A percentile compares a stretch with the other conserved stretches of the same genome.
Conservation (phyloP, 2,329 filamentous ascomycete genomes). For the Aspergillus neoniger region DNA sequence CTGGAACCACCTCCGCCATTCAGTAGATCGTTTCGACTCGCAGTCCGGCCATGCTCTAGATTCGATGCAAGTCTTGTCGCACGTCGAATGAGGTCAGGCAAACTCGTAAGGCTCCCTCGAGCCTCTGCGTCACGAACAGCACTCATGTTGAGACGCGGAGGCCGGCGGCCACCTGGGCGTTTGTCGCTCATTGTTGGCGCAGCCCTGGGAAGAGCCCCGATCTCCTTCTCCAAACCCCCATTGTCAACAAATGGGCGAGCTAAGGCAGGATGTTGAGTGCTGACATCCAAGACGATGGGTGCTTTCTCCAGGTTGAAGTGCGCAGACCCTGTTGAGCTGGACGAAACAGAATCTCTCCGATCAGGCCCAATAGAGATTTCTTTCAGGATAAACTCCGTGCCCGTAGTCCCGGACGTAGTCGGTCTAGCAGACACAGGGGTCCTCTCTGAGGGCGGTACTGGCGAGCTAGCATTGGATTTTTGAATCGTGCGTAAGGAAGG, state of each 20-base stretch:
- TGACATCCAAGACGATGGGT: slow-evolving; percentile 28
- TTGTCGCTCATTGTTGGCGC: slow-evolving; percentile 44
- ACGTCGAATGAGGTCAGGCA: slow-evolving; percentile 85
- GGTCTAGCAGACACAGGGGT: slow-evolving; percentile 8
- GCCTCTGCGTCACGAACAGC: slow-evolving; percentile 78
- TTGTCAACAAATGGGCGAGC: slow-evolving; percentile 16
- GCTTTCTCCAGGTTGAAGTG: slow-evolving; percentile 38
- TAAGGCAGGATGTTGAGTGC: slow-evolving; percentile 10
- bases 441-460: slow-evolving; percentile 17
- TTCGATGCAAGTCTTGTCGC: slow-evolving; percentile 85
- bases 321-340: slow-evolving; percentile 17
- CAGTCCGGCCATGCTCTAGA: slow-evolving; percentile 77
- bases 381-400: slow-evolving; percentile 16
- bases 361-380: slow-evolving; percentile 13
- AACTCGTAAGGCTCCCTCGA: slow-evolving; percentile 84
- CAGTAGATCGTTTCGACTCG: slow-evolving; percentile 57
- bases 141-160: slow-evolving; percentile 78
- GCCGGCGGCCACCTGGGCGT: slow-evolving; percentile 47
- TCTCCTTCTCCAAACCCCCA: slow-evolving; percentile 27
- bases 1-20: slow-evolving; percentile 33
- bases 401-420: slow-evolving; percentile 1
- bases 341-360: slow-evolving; percentile 27
- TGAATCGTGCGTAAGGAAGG: slow-evolving; percentile 46
- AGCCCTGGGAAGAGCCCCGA: slow-evolving; percentile 28
- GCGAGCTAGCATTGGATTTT: slow-evolving; percentile 30